Evolutionary conservation across 805 yeast species (phyloP).

Genomic region (Ogataea haglerorum): DNA sequence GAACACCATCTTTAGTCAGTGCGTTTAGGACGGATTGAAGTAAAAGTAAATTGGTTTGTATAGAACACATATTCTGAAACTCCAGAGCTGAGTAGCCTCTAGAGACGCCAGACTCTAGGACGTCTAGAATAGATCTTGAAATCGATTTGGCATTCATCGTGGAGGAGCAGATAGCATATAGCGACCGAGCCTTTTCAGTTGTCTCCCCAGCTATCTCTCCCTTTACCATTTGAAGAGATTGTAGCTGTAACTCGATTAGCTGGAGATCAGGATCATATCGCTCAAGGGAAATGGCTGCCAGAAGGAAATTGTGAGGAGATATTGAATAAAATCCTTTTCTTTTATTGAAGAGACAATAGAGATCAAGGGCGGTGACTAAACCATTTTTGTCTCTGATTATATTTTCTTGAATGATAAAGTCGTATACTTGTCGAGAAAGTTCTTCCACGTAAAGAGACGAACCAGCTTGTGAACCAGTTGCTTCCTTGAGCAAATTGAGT

Average conservation of each 20-base stretch:
- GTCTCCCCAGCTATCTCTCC: too few species aligned
- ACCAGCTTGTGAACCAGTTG: constrained; percentile 2
- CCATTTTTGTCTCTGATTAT: constrained; percentile 53
- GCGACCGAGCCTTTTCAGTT: neutral
- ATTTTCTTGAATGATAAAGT: constrained; percentile 49
- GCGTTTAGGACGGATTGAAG: constrained; percentile 3
- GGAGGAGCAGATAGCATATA: constrained; percentile 27
- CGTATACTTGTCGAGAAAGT: constrained; percentile 75
- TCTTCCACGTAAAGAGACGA: constrained; percentile 46
- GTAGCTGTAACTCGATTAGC: constrained; percentile 39
- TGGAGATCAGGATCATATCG: constrained; percentile 34
- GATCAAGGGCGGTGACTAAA: constrained; percentile 56
- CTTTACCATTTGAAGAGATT: too few species aligned
- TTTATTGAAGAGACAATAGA: constrained; percentile 62
- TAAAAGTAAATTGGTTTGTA: neutral
- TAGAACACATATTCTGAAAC: constrained; percentile 18
- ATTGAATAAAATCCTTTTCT: constrained; percentile 65
- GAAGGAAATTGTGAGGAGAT: constrained; percentile 62
- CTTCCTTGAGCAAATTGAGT: neutral
- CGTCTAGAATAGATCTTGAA: constrained; percentile 19
- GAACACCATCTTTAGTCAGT: neutral
- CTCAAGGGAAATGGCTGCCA: constrained; percentile 58
- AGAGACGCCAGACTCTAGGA: constrained; percentile 10
- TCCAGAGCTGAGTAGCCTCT: constrained; percentile 30
- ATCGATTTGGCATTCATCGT: constrained; percentile 23